Conservation (phyloP, 148 eudicot species). For the Linanthus parryae region DNA sequence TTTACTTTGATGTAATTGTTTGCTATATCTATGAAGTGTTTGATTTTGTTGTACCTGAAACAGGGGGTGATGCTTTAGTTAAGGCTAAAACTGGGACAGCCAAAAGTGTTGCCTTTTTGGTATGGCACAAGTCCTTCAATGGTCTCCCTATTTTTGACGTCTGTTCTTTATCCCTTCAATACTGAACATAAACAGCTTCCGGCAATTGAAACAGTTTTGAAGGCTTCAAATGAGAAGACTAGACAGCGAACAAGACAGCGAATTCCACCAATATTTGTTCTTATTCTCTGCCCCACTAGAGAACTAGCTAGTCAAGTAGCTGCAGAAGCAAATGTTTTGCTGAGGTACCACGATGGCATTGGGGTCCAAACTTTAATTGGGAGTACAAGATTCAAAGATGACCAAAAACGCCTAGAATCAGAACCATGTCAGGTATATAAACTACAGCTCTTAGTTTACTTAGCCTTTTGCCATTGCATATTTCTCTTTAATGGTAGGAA, state of each 20-base stretch:
- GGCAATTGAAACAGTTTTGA: constrained; percentile 96
- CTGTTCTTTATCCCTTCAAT: constrained; percentile 12
- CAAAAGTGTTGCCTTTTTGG: constrained; percentile 95
- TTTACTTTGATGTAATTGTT: no score
- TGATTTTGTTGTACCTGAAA: constrained; percentile 12
- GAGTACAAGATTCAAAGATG: constrained; percentile 90
- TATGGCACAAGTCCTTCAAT: constrained; percentile 26
- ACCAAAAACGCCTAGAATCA: constrained; percentile 69
- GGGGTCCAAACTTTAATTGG: constrained; percentile 84
- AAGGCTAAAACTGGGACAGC: constrained; percentile 91
- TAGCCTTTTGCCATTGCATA: not conserved
- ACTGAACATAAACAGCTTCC: constrained; percentile 89
- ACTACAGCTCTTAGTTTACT: constrained; percentile 3
- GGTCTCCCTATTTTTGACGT: constrained; percentile 2
- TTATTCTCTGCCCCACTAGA: constrained; percentile 90
- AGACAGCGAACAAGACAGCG: constrained; percentile 37
- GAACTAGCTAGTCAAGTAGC: constrained; percentile 96
- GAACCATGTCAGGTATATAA: constrained; percentile 74
- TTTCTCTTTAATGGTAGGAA: not conserved
- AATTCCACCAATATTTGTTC: constrained; percentile 66
- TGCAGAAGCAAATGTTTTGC: constrained; percentile 81
- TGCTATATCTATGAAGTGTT: constrained; percentile 1
- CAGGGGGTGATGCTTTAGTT: constrained; percentile 89
- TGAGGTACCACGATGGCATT: constrained; percentile 79
- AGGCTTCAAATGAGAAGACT: constrained; percentile 36